Conservation (phyloP, 495 filamentous ascomycete species). For the Penicillium cinerascens region DNA sequence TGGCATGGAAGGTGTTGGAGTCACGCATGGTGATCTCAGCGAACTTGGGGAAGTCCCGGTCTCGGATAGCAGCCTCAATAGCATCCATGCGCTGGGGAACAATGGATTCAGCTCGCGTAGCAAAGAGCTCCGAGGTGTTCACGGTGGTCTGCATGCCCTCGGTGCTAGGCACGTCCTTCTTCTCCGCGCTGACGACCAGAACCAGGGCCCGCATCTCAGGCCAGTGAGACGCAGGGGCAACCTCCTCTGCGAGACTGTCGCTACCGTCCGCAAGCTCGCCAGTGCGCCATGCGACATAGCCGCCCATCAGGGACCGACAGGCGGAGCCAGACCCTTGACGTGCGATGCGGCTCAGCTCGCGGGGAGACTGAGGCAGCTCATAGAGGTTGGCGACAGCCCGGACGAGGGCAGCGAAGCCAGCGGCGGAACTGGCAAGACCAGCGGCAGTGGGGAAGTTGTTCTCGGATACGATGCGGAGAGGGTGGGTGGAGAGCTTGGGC, state of each 20-base stretch:
- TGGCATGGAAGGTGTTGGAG: conserved; percentile 94
- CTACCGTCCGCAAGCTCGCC: conserved; percentile 68
- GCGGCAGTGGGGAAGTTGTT: conserved; percentile 99
- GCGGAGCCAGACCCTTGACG: conserved; percentile 95
- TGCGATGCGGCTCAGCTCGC: conserved; percentile 81
- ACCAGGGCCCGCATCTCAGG: conserved; percentile 89
- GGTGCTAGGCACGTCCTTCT: conserved; percentile 91
- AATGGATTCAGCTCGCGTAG: conserved; percentile 62
- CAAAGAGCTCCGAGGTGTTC: conserved; percentile 77
- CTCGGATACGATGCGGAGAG: conserved; percentile 79
- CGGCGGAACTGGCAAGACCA: conserved; percentile 88
- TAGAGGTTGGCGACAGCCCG: conserved; percentile 91
- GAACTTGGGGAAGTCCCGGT: conserved; percentile 80
- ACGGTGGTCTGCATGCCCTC: conserved; percentile 97
- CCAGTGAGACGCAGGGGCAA: conserved; percentile 86
- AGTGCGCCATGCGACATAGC: conserved; percentile 90
- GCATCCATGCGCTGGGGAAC: conserved; percentile 81
- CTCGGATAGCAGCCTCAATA: conserved; percentile 78
- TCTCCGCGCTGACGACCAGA: conserved; percentile 83
- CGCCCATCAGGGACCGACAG: conserved; percentile 86
- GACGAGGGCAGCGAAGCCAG: conserved; percentile 92
- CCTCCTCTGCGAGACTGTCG: conserved; percentile 80
- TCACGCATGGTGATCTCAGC: conserved; percentile 91
- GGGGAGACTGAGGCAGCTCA: conserved; percentile 69
- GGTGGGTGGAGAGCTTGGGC: conserved; percentile 69